Evolutionary conservation across 768 basidiomycete species (phyloP).

Genomic region (Suillus discolor): DNA sequence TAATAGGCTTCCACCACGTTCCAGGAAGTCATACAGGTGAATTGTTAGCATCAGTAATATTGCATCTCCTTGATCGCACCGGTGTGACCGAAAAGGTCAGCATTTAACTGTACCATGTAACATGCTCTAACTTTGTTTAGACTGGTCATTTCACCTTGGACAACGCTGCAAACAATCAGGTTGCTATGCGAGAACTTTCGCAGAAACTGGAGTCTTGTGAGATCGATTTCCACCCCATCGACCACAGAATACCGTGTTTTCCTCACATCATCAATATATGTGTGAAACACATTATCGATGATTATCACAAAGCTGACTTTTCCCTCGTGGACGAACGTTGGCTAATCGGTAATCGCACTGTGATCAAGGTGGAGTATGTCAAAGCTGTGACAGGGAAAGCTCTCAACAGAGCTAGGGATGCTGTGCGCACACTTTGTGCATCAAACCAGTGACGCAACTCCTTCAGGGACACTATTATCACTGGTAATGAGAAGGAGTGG

Average conservation of each 20-base stretch:
- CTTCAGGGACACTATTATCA: constrained; percentile 2
- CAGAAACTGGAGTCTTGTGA: not conserved
- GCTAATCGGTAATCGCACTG: not conserved
- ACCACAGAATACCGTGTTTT: not conserved
- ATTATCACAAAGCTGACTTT: constrained; percentile 6
- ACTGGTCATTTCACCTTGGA: constrained; percentile 7
- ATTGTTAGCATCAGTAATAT: not conserved
- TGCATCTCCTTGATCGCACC: not conserved
- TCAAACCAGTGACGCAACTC: not conserved
- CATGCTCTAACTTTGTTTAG: constrained; percentile 13
- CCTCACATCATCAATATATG: not conserved
- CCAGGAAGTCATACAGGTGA: not conserved
- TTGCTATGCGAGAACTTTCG: not conserved
- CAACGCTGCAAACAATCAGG: not conserved
- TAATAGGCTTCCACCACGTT: no score
- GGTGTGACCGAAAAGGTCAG: not conserved
- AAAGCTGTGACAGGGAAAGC: not conserved
- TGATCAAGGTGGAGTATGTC: not conserved
- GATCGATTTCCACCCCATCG: not conserved
- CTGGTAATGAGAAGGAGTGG: not conserved
- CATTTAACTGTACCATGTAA: not conserved
- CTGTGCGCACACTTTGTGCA: not conserved
- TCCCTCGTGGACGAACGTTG: not conserved
- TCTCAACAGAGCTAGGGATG: not conserved
- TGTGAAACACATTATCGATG: constrained; percentile 7